Evolutionary conservation across 2,329 filamentous ascomycete species (phyloP).

Genomic region (Colletotrichum neosansevieriae): DNA sequence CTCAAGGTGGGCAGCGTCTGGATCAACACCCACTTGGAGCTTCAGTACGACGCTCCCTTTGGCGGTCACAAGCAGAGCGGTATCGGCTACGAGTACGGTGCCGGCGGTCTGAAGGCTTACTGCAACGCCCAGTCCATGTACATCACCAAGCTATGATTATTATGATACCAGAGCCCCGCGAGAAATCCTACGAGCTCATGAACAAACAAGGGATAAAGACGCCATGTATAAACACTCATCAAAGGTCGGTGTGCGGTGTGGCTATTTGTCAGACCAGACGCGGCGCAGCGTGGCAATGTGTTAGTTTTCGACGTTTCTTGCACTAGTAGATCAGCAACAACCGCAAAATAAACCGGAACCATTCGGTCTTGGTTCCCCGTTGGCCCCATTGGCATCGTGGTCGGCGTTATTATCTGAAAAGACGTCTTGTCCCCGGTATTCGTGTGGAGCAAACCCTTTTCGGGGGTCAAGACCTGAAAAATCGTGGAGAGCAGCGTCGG

Average conservation of each 20-base stretch:
- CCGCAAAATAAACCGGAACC: not conserved
- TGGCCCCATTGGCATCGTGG: not conserved
- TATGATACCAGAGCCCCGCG: constrained; percentile 3
- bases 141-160: constrained; percentile 32
- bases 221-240: not conserved
- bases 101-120: constrained; percentile 52
- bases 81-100: constrained; percentile 56
- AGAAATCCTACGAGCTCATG: constrained; percentile 10
- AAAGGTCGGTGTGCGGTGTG: constrained; percentile 6
- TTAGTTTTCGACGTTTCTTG: not conserved
- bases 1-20: constrained; percentile 71
- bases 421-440: not conserved
- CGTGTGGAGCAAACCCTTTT: not conserved
- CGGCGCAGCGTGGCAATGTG: not conserved
- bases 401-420: constrained; percentile 7
- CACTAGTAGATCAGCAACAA: constrained; percentile 8
- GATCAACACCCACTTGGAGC: constrained; percentile 70
- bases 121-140: constrained; percentile 43
- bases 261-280: not conserved
- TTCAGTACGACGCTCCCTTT: constrained; percentile 50
- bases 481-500: constrained; percentile 20
- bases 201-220: constrained; percentile 18
- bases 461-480: constrained; percentile 10
- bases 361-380: not conserved
- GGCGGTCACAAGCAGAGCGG: constrained; percentile 60